Conservation (phyloP, 371 early-diverging fungal species). For the Circinella minor region DNA sequence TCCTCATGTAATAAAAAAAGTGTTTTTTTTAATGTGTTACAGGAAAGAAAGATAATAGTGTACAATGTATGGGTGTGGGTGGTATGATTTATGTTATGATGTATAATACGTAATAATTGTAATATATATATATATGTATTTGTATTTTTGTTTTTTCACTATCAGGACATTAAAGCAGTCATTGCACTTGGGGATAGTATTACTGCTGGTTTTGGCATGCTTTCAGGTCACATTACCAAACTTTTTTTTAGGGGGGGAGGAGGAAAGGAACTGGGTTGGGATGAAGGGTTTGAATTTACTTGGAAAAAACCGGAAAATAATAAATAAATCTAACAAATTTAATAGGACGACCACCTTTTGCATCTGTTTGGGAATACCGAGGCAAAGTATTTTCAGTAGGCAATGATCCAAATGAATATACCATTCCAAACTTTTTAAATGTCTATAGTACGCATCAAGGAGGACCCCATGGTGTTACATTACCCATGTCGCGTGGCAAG, state of each 20-base stretch:
- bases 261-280: no score
- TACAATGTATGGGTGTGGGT: background rate
- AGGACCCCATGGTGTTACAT: constrained; percentile 57
- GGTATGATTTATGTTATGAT: no score
- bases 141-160: background rate
- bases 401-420: constrained; percentile 60
- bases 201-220: constrained; percentile 70
- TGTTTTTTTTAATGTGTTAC: no score
- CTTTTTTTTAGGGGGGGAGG: background rate
- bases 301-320: background rate
- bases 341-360: constrained; percentile 58
- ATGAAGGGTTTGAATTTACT: background rate
- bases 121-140: no score
- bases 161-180: constrained; percentile 67
- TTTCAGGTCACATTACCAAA: constrained; percentile 33
- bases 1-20: constrained; percentile 53
- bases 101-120: no score
- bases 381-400: constrained; percentile 71
- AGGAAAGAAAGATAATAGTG: background rate
- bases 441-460: constrained; percentile 49
- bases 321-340: background rate
- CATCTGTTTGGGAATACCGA: constrained; percentile 60
- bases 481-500: constrained; percentile 61
- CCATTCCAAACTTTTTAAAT: constrained; percentile 62
- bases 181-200: constrained; percentile 77